Base-by-base conservation (phyloP, 1,139 yeast genomes). In the Candida labiduridarum region DNA sequence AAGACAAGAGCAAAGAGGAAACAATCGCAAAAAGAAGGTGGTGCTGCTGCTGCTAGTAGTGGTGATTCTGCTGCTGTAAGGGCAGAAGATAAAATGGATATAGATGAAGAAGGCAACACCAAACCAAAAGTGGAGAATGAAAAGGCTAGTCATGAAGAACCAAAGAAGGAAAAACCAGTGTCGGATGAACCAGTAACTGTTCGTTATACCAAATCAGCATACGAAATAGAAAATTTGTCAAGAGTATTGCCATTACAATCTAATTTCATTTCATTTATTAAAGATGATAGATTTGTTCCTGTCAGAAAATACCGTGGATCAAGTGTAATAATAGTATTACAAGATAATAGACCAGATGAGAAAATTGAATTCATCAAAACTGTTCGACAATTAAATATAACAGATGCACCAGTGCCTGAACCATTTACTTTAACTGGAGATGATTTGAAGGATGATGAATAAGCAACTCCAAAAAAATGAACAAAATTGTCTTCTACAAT, bases 221-320 rank as follows among this genome's bases (percentile, higher is more conserved):
- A 82, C 71, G 82, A 82, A 64, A 76, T 92, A 52, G 79, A 79
- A 43, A 94, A 94, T 67, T 77, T 92, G 79, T 80, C 95, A 14
- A 83, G 99, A 62, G 96, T 94, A 1, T 76, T 95, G 54, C 98
- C 98, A n/a, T 81, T 85, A 42, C 99, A 95, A 72, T 76, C 92
- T 52, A 87, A 85, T 67, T 90, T 85, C 69, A 83, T 94, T 46
- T 79, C 96, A 3, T 91, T 94, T 66, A 73, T 80, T 44, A 85
- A 85, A 63, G 87, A 84, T 56, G 87, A 83, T 48, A 81, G 97
- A 62, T 94, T 87, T 68, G 79, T 78, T 34, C 98, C 99, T 6
- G 87, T 91, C 15, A 85, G 96, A 64, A 86, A 84, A 62, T 85
- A 85, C 66, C 84, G 83, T 64, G 92, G 94, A 27, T 79, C 82